Evolutionary conservation across 345 rosid genomes (phyloP), one percentile per base, ranked within the genome.

Genomic region (Diplotaxis tenuifolia): DNA sequence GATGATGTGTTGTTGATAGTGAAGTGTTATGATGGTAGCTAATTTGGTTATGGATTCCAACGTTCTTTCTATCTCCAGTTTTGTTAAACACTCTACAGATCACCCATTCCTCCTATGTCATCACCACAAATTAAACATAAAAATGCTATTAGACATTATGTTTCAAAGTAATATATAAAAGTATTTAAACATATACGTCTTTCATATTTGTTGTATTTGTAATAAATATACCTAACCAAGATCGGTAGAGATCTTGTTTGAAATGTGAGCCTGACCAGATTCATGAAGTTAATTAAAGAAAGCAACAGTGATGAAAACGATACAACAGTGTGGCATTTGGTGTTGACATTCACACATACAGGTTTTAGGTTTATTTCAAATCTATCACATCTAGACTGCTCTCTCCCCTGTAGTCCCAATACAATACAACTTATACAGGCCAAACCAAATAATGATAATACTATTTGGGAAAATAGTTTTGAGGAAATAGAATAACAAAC

Each of bases 81-180:
- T 90, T 95, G 75, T 90, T 85, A 77, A 85, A 86, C 62, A 91
- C 92, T 73, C 98, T 83, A 74, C 98, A 93, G n/a, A 91, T 89
- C 80, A 94, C 96, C 97, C 97, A 89, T 76, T 92, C 98, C 80
- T 91, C 97, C 98, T 94, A 81, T 54, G 4, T 49, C 82, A 79
- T 36, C 15, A 76, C 47, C 18, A 56, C 32, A 45, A 42, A 11
- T 23, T 36, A 3, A 20, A 42, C 22, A 45, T 2, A 10, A 27
- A 62, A 25, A 28, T 7, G 36, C 20, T 22, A 40, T 58, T 45
- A 45, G 12, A 7, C n/a, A 25, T 4, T 25, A 28, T n/a, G 36
- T 7, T 57, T 58, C 14, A 2, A 28, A 58, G 32, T 14, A 7
- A 6, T 28, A 61, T 21, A 23, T 32, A n/a, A 8, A 14, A 1